Evolutionary conservation across 192 early-diverging fungal species (phyloP), one percentile per base, ranked within the genome.

Genomic region (Gryganskiella cystojenkinii): DNA sequence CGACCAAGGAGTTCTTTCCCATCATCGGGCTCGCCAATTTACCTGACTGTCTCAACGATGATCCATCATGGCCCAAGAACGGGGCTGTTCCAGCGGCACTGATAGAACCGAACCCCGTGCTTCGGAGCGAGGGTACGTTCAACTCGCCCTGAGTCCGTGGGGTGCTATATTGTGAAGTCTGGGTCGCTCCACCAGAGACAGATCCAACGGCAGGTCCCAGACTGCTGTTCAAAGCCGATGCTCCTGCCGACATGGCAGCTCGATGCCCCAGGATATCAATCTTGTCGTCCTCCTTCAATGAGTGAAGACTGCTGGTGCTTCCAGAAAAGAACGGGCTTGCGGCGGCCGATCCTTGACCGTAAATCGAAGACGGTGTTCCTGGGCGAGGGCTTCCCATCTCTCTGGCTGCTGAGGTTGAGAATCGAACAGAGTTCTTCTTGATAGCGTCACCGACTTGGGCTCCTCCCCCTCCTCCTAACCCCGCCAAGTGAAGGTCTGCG

Each of bases 131-230:
- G 0, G 51, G 44, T 42, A 43, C n/a, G 17, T 3, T 34, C 22
- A 64, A 8, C 11, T 60, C 44, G 17, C 60, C 49, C 45, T 54
- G 45, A 30, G 63, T 49, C 40, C 34, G 57, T 10, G 64, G 50
- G 20, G 71, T 45, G 20, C 45, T 64, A 34, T 67, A 74, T 46
- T 67, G 58, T 31, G 61, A 15, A 3, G 49, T 8, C 20, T 53
- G 67, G 14, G 35, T 25, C 13, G 56, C 24, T 46, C 74, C n/a
- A n/a, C n/a, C 74, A 40, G 74, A 64, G 2, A 68, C 74, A 28
- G 74, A 78, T n/a, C 74, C 74, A 46, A 59, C n/a, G 0, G 74
- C 61, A 9, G 74, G 74, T 34, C 74, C 74, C 43, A 78, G 61
- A 17, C 66, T 69, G 50, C 74, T 64, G 42, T 68, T 78, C 47